These are phyloP conservation scores for Taphrina betulina DNA, from an alignment of 1,139 yeast genomes.

Conservation along the genomic window DNA sequence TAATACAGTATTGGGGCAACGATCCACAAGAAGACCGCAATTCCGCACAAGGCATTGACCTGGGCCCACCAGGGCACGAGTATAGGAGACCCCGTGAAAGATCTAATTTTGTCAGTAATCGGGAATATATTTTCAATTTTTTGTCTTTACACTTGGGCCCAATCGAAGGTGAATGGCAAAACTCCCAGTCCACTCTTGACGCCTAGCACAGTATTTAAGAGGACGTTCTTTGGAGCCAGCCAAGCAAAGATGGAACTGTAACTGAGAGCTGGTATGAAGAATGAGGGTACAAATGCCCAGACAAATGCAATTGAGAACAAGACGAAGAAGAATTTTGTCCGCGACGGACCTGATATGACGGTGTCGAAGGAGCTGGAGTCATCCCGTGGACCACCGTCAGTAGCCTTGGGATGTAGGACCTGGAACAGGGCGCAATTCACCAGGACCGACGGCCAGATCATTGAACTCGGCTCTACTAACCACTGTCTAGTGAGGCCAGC, in stretches of 20 bases:
- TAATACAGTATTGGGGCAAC: conserved; percentile 53
- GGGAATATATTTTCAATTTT: too few relatives aligned
- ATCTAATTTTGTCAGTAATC: too few relatives aligned
- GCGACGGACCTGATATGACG: conserved; percentile 14
- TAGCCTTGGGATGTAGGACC: conserved; percentile 25
- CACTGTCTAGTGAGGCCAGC: conserved; percentile 61
- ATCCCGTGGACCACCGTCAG: conserved; percentile 50
- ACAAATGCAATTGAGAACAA: conserved; percentile 48
- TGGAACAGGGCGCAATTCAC: conserved; percentile 34
- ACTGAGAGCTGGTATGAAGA: conserved; percentile 52
- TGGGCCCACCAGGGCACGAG: conserved; percentile 62
- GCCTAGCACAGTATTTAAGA: conserved; percentile 64
- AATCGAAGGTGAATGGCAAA: conserved; percentile 61
- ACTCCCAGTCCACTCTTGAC: conserved; percentile 61
- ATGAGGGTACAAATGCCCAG: conserved; percentile 60
- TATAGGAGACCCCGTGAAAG: conserved; percentile 58
- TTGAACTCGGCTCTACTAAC: conserved; percentile 60
- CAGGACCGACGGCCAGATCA: conserved; percentile 59
- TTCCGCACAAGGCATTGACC: conserved; percentile 52
- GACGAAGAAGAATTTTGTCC: conserved; percentile 42
- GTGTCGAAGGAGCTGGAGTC: conserved; percentile 37
- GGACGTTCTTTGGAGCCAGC: conserved; percentile 59
- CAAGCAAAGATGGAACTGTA: conserved; percentile 58
- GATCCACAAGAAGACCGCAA: conserved; percentile 42
- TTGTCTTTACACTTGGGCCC: conserved; percentile 54